Conservation (phyloP, 2,329 filamentous ascomycete genomes). For the Trichoderma afroharzianum region DNA sequence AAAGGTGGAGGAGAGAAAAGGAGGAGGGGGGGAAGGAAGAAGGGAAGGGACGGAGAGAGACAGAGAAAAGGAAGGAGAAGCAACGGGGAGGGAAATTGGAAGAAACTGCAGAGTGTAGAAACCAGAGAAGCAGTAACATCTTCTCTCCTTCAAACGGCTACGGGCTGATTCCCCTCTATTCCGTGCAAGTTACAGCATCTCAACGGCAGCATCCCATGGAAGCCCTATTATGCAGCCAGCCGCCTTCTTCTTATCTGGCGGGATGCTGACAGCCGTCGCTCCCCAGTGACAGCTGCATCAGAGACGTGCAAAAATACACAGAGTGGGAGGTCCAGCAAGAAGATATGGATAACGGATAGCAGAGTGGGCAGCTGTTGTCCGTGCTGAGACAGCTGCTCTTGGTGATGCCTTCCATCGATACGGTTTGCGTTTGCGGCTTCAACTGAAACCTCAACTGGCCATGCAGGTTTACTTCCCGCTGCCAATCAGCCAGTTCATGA, state of each 20-base stretch:
- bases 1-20: neutral
- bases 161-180: neutral
- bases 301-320: neutral
- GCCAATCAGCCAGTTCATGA: neutral
- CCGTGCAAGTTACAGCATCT: neutral
- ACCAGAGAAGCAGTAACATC: neutral
- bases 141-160: neutral
- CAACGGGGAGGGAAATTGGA: neutral
- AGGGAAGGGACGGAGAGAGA: neutral
- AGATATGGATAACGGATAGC: neutral
- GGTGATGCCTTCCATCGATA: neutral
- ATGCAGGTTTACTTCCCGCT: neutral
- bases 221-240: neutral
- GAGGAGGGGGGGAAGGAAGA: too few relatives aligned
- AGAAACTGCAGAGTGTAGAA: neutral
- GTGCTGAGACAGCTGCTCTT: neutral
- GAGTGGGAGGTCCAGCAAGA: neutral
- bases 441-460: neutral
- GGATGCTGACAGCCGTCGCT: neutral
- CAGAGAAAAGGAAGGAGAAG: neutral
- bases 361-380: neutral
- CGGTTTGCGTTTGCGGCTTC: neutral
- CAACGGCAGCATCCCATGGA: neutral
- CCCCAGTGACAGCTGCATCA: slow-evolving; percentile 1
- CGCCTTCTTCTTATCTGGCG: neutral